These are phyloP conservation scores for Picochlorum sp. DNA, from an alignment of 139 green algal species.

Conservation along the genomic window DNA sequence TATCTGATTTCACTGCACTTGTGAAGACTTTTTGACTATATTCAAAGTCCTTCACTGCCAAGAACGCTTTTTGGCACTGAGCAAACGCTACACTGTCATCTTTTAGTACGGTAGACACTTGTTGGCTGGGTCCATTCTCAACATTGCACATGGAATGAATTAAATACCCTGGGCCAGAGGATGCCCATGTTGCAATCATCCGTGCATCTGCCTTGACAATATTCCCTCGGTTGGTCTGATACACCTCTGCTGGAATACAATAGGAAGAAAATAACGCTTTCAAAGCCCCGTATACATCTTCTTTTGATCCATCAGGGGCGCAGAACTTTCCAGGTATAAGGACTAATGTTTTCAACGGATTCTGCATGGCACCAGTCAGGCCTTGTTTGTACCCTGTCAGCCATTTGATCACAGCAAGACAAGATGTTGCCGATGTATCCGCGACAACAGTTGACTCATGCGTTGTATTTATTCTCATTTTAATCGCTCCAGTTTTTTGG, in stretches of 20 bases:
- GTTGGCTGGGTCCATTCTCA: neutral
- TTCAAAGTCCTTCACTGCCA: conserved; percentile 55
- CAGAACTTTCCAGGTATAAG: conserved; percentile 20
- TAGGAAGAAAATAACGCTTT: conserved; percentile 8
- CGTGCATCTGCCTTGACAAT: conserved; percentile 11
- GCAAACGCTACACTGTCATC: conserved; percentile 17
- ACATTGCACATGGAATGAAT: conserved; percentile 12
- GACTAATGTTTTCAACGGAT: conserved; percentile 5
- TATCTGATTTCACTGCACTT: neutral
- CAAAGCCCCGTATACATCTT: conserved; percentile 1
- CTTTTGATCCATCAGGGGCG: conserved; percentile 10
- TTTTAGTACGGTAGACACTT: conserved; percentile 18
- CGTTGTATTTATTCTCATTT: conserved; percentile 2
- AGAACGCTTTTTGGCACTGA: conserved; percentile 42
- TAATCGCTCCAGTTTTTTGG: conserved; percentile 15
- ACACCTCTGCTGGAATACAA: conserved; percentile 11
- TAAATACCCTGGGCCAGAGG: neutral
- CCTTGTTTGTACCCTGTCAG: conserved; percentile 14
- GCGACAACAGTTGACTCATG: conserved; percentile 11
- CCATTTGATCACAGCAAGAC: conserved; percentile 13
- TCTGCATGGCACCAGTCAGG: neutral
- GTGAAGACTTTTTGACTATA: conserved; percentile 39
- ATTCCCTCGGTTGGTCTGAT: conserved; percentile 4
- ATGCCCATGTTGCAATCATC: conserved; percentile 17
- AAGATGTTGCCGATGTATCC: conserved; percentile 8